Evolutionary conservation across 352 stramenopile species (phyloP).

Genomic region (Phytopythium litorale): DNA sequence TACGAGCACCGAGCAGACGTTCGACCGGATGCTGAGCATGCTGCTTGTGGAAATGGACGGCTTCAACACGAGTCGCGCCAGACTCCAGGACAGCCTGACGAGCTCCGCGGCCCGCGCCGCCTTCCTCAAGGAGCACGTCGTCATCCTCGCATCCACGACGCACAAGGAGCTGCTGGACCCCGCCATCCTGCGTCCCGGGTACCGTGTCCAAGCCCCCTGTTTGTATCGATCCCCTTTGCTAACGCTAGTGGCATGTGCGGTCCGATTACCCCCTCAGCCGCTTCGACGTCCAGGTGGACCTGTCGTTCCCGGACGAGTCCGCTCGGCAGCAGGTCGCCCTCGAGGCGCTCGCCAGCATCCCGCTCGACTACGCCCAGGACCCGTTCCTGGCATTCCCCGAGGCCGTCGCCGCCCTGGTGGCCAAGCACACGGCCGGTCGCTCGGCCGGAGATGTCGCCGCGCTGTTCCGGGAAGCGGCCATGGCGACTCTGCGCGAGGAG

Average conservation of each 20-base stretch:
- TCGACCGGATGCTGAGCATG: constrained; percentile 89
- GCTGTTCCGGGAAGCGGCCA: constrained; percentile 73
- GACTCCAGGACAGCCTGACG: constrained; percentile 26
- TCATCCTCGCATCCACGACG: constrained; percentile 82
- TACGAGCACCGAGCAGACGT: constrained; percentile 90
- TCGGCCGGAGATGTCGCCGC: constrained; percentile 57
- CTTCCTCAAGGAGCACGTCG: constrained; percentile 80
- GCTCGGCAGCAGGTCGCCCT: constrained; percentile 46
- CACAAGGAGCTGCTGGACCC: constrained; percentile 74
- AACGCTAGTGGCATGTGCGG: constrained; percentile 2
- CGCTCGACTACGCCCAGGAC: constrained; percentile 47
- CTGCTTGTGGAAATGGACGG: constrained; percentile 91
- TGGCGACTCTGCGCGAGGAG: constrained; percentile 63
- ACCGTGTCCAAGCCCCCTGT: constrained; percentile 10
- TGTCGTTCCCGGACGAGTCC: constrained; percentile 54
- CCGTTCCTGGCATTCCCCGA: constrained; percentile 23
- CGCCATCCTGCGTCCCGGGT: constrained; percentile 84
- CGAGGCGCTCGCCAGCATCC: constrained; percentile 44
- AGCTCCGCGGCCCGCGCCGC: constrained; percentile 38
- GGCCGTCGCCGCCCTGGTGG: constrained; percentile 42
- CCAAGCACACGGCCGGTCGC: constrained; percentile 42
- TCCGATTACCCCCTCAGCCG: constrained; percentile 30
- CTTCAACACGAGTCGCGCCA: constrained; percentile 48
- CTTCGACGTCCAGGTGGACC: constrained; percentile 76
- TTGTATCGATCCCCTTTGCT: neutral